phyloP scores from a whole-genome alignment of 2,329 filamentous ascomycete genomes.

The Xylariaceae sp. region DNA sequence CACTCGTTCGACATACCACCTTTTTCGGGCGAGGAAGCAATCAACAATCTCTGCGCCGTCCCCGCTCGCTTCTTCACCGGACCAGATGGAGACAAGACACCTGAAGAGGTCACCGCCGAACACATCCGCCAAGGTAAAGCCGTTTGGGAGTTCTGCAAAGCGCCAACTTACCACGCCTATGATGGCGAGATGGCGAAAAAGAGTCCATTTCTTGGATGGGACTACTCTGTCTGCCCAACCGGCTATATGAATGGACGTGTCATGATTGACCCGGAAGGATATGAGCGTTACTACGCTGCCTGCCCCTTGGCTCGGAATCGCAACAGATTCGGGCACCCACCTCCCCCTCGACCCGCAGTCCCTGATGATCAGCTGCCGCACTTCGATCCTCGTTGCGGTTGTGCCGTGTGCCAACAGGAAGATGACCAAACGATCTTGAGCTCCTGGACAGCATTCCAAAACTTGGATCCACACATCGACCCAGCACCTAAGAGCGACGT shows the following conservation, averaged over 20 bases:
- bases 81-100: conserved; percentile 27
- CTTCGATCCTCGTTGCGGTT: conserved; percentile 40
- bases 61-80: conserved; percentile 42
- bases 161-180: conserved; percentile 44
- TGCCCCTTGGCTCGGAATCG: conserved; percentile 20
- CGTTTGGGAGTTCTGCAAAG: conserved; percentile 46
- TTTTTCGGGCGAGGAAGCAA: conserved; percentile 43
- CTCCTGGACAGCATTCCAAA: conserved; percentile 38
- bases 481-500: conserved; percentile 37
- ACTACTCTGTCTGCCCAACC: conserved; percentile 20
- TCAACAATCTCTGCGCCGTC: conserved; percentile 38
- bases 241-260: conserved; percentile 38
- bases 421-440: conserved; percentile 24
- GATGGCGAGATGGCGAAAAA: conserved; percentile 38
- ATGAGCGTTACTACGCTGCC: conserved; percentile 31
- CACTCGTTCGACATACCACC: conserved; percentile 32
- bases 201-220: conserved; percentile 18
- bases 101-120: conserved; percentile 32
- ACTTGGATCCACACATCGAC: conserved; percentile 35
- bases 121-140: conserved; percentile 39
- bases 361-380: conserved; percentile 38
- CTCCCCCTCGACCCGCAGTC: conserved; percentile 11
- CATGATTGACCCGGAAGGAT: conserved; percentile 41
- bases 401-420: conserved; percentile 31
- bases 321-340: neutral